A percentile compares a stretch with the other conserved stretches of the same genome.
Conservation (phyloP, 2,329 filamentous ascomycete genomes). For the Colletotrichum sp. region DNA sequence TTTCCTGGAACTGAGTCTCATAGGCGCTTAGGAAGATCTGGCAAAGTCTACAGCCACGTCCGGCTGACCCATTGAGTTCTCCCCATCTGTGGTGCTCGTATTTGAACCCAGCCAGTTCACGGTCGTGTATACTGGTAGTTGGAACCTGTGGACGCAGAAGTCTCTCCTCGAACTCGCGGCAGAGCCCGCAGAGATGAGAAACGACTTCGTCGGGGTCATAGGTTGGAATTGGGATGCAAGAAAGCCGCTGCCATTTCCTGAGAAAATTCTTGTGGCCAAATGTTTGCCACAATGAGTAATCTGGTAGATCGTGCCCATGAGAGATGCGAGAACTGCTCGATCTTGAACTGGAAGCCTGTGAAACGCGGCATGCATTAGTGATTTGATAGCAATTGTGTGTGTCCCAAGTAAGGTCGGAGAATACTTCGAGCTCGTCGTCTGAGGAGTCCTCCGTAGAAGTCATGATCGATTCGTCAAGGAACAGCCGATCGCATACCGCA, state of each 20-base stretch:
- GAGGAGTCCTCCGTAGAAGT: too few species aligned
- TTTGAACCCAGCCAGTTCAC: background rate
- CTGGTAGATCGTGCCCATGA: too few species aligned
- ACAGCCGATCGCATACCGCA: too few species aligned
- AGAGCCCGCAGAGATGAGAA: background rate
- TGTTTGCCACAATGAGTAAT: too few species aligned
- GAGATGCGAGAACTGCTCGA: too few species aligned
- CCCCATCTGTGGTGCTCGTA: background rate
- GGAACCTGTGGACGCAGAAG: background rate
- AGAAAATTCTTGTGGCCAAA: too few species aligned
- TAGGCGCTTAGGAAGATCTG: background rate
- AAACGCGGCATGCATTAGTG: too few species aligned
- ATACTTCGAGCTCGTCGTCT: too few species aligned
- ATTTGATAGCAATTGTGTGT: too few species aligned
- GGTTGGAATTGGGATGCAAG: background rate
- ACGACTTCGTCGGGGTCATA: background rate
- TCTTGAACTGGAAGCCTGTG: too few species aligned
- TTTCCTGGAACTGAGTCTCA: background rate
- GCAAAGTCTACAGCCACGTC: background rate
- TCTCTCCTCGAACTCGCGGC: background rate
- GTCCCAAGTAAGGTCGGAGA: too few species aligned
- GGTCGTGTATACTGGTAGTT: background rate
- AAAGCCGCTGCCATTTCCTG: background rate
- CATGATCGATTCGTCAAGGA: too few species aligned
- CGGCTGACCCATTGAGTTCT: background rate